A percentile compares a stretch with the other conserved stretches of the same genome.
Conservation (phyloP, 169 alveolate genomes). For the Perkinsus olseni region DNA sequence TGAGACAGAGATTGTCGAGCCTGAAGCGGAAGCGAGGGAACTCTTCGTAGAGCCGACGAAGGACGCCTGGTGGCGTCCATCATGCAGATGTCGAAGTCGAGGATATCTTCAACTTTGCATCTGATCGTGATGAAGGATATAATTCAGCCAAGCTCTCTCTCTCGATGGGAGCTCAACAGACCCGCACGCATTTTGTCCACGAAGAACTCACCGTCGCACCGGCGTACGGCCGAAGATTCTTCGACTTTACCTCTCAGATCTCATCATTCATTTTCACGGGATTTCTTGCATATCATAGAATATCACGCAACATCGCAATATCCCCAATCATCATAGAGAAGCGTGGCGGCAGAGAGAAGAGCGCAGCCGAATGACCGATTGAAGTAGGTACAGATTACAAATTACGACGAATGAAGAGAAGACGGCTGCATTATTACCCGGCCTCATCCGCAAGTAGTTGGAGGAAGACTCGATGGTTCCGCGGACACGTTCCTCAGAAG, state of each 20-base stretch:
- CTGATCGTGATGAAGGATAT: background rate
- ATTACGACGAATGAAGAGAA: too few species aligned
- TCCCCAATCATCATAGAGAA: too few species aligned
- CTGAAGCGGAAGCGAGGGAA: slow-evolving; percentile 84
- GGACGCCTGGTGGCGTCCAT: slow-evolving; percentile 63
- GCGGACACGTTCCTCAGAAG: background rate
- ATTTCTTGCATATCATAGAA: too few species aligned
- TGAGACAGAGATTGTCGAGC: slow-evolving; percentile 79
- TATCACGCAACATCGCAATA: too few species aligned
- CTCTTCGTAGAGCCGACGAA: slow-evolving; percentile 78
- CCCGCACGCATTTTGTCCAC: too few species aligned
- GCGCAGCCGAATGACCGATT: background rate
- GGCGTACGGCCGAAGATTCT: too few species aligned
- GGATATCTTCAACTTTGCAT: slow-evolving; percentile 14
- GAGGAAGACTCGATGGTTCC: background rate
- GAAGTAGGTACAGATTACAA: background rate
- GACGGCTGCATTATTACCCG: background rate
- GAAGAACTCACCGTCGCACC: too few species aligned
- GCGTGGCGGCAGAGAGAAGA: background rate
- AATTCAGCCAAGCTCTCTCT: too few species aligned
- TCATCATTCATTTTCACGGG: too few species aligned
- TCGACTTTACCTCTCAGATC: too few species aligned
- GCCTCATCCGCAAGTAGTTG: background rate
- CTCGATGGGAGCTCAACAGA: too few species aligned
- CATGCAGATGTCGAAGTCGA: slow-evolving; percentile 71